phyloP scores from a whole-genome alignment of 1,284 basidiomycete genomes.

The Nidula niveotomentosa region DNA sequence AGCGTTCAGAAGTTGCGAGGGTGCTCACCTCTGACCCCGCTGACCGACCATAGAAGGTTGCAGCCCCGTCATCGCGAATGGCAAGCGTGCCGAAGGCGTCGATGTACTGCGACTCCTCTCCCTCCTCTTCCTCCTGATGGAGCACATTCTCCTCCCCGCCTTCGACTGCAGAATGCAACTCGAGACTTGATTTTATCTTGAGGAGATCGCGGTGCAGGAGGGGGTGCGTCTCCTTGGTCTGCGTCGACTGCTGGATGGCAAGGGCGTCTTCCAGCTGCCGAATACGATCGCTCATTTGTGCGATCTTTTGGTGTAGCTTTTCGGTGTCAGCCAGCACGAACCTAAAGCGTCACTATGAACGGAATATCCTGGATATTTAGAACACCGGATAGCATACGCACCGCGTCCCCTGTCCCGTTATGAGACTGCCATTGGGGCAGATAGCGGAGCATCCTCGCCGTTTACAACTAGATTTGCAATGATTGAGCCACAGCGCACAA shows the following conservation, averaged over 20 bases:
- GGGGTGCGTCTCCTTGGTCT: constrained; percentile 54
- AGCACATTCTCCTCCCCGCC: constrained; percentile 24
- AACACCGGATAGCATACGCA: constrained; percentile 23
- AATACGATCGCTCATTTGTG: constrained; percentile 73
- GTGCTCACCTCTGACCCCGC: constrained; percentile 59
- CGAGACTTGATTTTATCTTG: constrained; percentile 68
- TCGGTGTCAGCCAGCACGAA: constrained; percentile 81
- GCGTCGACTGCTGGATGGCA: constrained; percentile 51
- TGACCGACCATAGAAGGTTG: constrained; percentile 65
- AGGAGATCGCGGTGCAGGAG: constrained; percentile 62
- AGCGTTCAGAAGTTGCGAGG: neutral
- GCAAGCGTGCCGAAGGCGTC: constrained; percentile 66
- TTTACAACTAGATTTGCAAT: constrained; percentile 41
- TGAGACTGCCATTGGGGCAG: constrained; percentile 72
- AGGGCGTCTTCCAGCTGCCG: constrained; percentile 75
- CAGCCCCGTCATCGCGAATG: constrained; percentile 59
- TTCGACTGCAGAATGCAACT: constrained; percentile 53
- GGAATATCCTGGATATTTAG: neutral
- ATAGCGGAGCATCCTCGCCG: constrained; percentile 73
- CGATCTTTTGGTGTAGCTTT: constrained; percentile 70
- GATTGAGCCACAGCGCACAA: too few species aligned
- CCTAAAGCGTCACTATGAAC: constrained; percentile 26
- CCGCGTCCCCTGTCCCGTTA: constrained; percentile 76
- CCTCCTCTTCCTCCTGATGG: constrained; percentile 32
- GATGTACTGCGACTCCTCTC: constrained; percentile 45